Evolutionary conservation across 768 basidiomycete species (phyloP).

Genomic region (Podaxis pistillaris): DNA sequence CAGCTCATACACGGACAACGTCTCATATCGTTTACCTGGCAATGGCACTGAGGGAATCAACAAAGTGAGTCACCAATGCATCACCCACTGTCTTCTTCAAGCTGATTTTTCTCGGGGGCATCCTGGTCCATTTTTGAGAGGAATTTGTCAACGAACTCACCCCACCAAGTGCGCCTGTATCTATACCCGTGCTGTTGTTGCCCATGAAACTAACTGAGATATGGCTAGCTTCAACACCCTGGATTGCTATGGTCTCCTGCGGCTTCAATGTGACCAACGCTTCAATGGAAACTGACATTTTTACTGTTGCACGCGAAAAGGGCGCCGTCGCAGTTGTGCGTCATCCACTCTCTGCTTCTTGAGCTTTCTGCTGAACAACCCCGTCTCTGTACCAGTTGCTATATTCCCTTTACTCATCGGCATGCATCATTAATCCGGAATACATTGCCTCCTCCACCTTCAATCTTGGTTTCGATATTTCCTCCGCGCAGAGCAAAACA

Average conservation of each 20-base stretch:
- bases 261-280: constrained; percentile 71
- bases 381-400: constrained; percentile 49
- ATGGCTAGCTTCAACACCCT: constrained; percentile 67
- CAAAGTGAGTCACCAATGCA: constrained; percentile 38
- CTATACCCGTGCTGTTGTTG: neutral
- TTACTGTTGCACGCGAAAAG: constrained; percentile 73
- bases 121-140: constrained; percentile 82
- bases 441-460: constrained; percentile 54
- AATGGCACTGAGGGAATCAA: constrained; percentile 46
- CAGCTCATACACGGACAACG: constrained; percentile 50
- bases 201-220: constrained; percentile 4
- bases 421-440: constrained; percentile 72
- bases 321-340: constrained; percentile 81
- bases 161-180: constrained; percentile 41
- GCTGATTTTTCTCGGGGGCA: constrained; percentile 48
- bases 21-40: constrained; percentile 61
- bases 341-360: constrained; percentile 10
- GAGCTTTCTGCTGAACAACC: neutral
- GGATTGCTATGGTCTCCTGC: constrained; percentile 88
- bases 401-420: constrained; percentile 69
- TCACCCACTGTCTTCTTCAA: neutral
- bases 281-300: constrained; percentile 65
- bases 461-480: constrained; percentile 64
- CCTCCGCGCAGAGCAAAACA: constrained; percentile 62
- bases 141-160: constrained; percentile 42